Percentiles rank a stretch among this genome's conserved stretches.
phyloP scores from a whole-genome alignment of 2,329 filamentous ascomycete species.

The Neofusicoccum umdonicola region DNA sequence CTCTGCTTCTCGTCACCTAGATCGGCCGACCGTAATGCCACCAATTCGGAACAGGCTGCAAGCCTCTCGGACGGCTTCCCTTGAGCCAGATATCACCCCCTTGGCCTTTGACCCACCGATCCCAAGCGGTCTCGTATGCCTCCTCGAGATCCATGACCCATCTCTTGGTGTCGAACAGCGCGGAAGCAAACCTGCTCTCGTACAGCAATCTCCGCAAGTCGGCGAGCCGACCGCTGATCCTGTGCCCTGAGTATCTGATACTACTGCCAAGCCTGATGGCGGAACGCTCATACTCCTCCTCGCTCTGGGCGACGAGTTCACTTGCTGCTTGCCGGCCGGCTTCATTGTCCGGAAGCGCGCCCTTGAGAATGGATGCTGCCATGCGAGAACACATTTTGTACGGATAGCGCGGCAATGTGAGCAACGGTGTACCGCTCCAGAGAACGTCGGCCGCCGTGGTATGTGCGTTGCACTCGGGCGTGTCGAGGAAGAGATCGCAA shows the following conservation, averaged over 20 bases:
- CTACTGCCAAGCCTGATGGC: constrained; percentile 34
- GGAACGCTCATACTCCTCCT: constrained; percentile 78
- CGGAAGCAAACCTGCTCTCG: constrained; percentile 78
- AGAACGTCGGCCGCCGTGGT: constrained; percentile 95
- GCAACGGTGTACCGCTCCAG: constrained; percentile 90
- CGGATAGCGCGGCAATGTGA: constrained; percentile 85
- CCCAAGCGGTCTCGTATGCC: constrained; percentile 87
- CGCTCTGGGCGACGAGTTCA: constrained; percentile 75
- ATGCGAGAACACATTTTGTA: constrained; percentile 99
- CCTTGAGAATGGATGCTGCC: constrained; percentile 90
- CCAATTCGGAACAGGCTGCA: not conserved
- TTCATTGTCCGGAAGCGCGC: constrained; percentile 72
- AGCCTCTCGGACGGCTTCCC: constrained; percentile 7
- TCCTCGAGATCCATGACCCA: constrained; percentile 90
- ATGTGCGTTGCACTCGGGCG: constrained; percentile 96
- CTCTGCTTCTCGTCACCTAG: not conserved
- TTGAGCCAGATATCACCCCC: constrained; percentile 89
- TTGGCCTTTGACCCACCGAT: constrained; percentile 77
- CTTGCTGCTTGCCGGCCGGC: constrained; percentile 66
- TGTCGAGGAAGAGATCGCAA: constrained; percentile 94
- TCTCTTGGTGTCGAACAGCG: constrained; percentile 83
- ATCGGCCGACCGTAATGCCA: constrained; percentile 4
- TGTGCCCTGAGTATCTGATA: constrained; percentile 33
- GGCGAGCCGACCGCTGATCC: constrained; percentile 62
- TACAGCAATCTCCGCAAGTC: constrained; percentile 81